Evolutionary conservation across 73 alveolate species (phyloP), one percentile per base, ranked within the genome.

Genomic region (Tetrahymena elliotti): DNA sequence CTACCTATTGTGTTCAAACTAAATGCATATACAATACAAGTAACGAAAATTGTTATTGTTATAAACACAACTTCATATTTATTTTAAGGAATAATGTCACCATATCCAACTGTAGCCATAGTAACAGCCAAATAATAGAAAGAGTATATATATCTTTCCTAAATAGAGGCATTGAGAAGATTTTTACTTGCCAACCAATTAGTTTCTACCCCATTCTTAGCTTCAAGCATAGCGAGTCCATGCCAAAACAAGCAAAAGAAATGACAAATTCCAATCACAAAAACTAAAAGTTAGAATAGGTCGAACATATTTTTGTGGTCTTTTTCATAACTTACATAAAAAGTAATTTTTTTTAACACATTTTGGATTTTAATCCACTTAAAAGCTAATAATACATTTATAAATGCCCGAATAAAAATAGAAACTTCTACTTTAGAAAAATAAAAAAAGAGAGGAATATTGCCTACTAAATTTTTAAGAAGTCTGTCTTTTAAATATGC

Each of bases 51-150:
- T 8, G 96, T 94, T 13, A 83, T 24, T 33, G 92, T 94, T 20
- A 83, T 24, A 84, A 94, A 94, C 27, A 94, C 47, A 40, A 94
- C 95, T 52, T 94, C 96, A 33, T n/a, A 83, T 38, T 37, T 11
- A 35, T 94, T 94, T 88, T 88, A 88, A 24, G 96, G 96, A 10
- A 95, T 84, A 7, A 94, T 39, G 35, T 94, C 96, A 6, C 96
- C 96, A 94, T 94, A 94, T 12, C 96, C 96, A 20, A 94, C 96
- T 9, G 96, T 94, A 0, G 95, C 92, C 96, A 94, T 94, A 18
- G 96, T 94, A 83, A 94, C 83, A 11, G 83, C 95, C 9, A 94
- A 39, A 94, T 92, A 94, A 84, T 94, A 94, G 16, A 94, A 84
- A 22, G 96, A 94, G 41, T 84, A 94, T 84, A 54, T 47, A 35